Percentiles rank a stretch among this genome's conserved stretches.
These are phyloP conservation scores for Epithele typhae DNA, from an alignment of 768 basidiomycete genomes.

Conservation along the genomic window DNA sequence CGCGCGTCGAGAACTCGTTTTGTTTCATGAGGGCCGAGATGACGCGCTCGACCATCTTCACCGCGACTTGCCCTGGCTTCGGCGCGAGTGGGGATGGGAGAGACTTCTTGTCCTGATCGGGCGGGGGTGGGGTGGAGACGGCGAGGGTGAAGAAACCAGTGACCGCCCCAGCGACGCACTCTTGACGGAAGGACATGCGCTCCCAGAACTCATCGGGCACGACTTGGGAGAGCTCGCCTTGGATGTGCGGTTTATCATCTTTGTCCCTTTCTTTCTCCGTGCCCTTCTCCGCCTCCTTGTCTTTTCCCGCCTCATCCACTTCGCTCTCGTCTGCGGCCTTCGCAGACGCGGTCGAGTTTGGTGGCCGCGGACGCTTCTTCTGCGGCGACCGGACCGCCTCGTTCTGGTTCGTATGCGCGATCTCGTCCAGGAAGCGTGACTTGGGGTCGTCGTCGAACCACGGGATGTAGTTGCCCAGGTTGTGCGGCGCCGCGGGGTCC, in stretches of 20 bases:
- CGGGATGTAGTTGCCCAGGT: slow-evolving; percentile 76
- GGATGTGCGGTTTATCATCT: slow-evolving; percentile 22
- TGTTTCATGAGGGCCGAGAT: slow-evolving; percentile 63
- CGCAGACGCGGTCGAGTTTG: background rate
- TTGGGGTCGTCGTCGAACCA: slow-evolving; percentile 98
- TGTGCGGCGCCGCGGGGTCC: slow-evolving; percentile 27
- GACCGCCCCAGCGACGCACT: slow-evolving; percentile 85
- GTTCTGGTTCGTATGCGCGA: slow-evolving; percentile 66
- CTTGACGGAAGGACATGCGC: slow-evolving; percentile 93
- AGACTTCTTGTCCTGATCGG: slow-evolving; percentile 6
- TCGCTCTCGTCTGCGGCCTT: slow-evolving; percentile 19
- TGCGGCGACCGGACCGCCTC: slow-evolving; percentile 53
- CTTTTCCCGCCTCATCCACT: slow-evolving; percentile 22
- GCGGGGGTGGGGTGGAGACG: slow-evolving; percentile 17
- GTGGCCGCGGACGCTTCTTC: slow-evolving; percentile 50
- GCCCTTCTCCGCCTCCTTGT: slow-evolving; percentile 25
- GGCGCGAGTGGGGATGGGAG: slow-evolving; percentile 43
- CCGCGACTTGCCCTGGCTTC: slow-evolving; percentile 58
- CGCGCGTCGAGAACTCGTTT: slow-evolving; percentile 71
- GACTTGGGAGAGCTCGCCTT: slow-evolving; percentile 57
- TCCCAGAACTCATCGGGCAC: slow-evolving; percentile 90
- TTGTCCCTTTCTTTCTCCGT: slow-evolving; percentile 26
- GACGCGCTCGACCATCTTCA: slow-evolving; percentile 66
- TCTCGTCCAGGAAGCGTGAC: slow-evolving; percentile 87
- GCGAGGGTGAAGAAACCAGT: slow-evolving; percentile 90